Base-by-base conservation (phyloP, 2,329 filamentous ascomycete genomes). In the Colletotrichum abscissum region DNA sequence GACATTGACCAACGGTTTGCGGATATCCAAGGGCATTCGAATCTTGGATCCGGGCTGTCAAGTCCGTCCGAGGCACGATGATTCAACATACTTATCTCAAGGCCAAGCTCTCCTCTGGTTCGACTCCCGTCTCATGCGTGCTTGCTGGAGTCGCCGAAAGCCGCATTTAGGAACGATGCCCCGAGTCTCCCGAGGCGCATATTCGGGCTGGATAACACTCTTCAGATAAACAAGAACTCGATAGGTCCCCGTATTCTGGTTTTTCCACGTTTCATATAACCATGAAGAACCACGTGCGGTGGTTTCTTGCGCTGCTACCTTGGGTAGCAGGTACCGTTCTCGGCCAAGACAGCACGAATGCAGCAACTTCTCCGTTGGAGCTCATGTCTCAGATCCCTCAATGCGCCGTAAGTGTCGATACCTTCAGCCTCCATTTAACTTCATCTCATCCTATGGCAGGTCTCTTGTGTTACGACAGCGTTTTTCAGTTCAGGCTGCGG, bases 281-380 rank as follows among this genome's bases (percentile, higher is more conserved):
- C 67, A 73, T 73, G 70, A 66, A 57, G 49, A 62, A 49, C 46
- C n/a, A 56, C 49, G 19, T 52, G 38, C 49, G 28, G 33, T 66
- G 60, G 70, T 42, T 55, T 4, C 28, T 73, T 24, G 26, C 46
- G 33, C 46, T 73, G 49, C 67, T 70, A 67, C 67, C 67, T 19
- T 70, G 42, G 60, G 60, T 56, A 30, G 67, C 56, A 19, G 70
- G 62, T 16, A 38, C 55, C 6, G 60, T 65, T n/a, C 24, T 46
- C 19, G 67, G 42, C 22, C 67, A 70, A 28, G 11, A 19, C 3
- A 56, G 6, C 46, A 22, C 11, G n/a, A 19, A 33, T 9, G 19
- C 46, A 12, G n/a, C 54, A 19, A 14, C n/a, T 14, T 73, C 60
- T 26, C 67, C 60, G 16, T 28, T 62, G n/a, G 55, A 57, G 11